These are phyloP conservation scores for Talaromyces nanjingensis DNA, from an alignment of 495 filamentous ascomycete genomes.

Conservation along the genomic window DNA sequence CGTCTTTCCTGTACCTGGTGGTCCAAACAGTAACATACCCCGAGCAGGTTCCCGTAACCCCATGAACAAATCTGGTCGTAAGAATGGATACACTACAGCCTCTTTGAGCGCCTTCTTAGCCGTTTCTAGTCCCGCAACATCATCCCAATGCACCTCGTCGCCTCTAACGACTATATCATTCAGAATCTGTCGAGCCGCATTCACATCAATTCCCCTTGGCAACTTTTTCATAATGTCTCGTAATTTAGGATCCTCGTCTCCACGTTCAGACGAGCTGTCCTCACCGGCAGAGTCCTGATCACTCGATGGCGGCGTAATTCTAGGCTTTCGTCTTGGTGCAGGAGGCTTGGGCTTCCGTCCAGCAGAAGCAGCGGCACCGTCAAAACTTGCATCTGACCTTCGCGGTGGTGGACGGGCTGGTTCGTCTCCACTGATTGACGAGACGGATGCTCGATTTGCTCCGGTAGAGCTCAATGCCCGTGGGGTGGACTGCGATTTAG, in stretches of 20 bases:
- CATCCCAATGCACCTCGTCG: slow-evolving; percentile 91
- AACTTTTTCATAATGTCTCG: slow-evolving; percentile 65
- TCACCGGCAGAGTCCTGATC: slow-evolving; percentile 34
- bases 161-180: slow-evolving; percentile 95
- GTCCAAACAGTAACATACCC: slow-evolving; percentile 95
- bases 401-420: slow-evolving; percentile 14
- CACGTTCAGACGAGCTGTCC: slow-evolving; percentile 28
- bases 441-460: slow-evolving; percentile 19
- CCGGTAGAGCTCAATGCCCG: slow-evolving; percentile 11
- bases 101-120: slow-evolving; percentile 94
- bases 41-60: slow-evolving; percentile 89
- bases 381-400: slow-evolving; percentile 22
- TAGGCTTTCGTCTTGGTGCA: slow-evolving; percentile 18
- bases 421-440: slow-evolving; percentile 24
- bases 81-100: slow-evolving; percentile 94
- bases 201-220: slow-evolving; percentile 70
- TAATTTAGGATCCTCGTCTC: slow-evolving; percentile 42
- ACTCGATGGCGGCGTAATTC: slow-evolving; percentile 37
- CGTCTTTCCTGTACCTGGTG: slow-evolving; percentile 94
- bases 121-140: slow-evolving; percentile 83
- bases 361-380: slow-evolving; percentile 13
- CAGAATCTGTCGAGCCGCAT: slow-evolving; percentile 81
- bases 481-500: slow-evolving; percentile 21
- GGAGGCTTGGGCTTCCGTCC: slow-evolving; percentile 18
- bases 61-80: slow-evolving; percentile 92